phyloP scores from a whole-genome alignment of 176 grass and related monocot species.

The Musa schizocarpa region DNA sequence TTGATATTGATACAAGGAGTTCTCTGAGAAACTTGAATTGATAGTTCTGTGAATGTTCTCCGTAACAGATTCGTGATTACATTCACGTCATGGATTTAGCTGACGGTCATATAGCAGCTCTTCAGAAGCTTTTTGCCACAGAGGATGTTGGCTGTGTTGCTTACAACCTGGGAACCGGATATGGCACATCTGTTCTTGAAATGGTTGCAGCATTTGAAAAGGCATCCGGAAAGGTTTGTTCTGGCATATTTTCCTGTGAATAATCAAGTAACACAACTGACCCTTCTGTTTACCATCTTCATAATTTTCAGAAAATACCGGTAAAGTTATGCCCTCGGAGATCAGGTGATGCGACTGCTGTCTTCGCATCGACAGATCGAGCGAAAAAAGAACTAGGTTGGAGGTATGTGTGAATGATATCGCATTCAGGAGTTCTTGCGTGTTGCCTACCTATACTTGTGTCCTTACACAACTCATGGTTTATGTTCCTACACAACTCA shows the following conservation, averaged over 20 bases:
- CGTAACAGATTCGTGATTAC: conserved; percentile 66
- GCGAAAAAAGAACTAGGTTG: conserved; percentile 63
- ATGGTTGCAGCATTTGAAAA: conserved; percentile 77
- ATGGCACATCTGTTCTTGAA: conserved; percentile 80
- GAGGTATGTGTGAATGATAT: conserved; percentile 37
- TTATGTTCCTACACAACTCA: no score
- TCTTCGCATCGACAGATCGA: conserved; percentile 74
- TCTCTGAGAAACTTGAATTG: neutral
- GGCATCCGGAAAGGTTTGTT: conserved; percentile 66
- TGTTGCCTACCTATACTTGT: no score
- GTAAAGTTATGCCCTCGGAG: conserved; percentile 68
- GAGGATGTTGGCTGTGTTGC: conserved; percentile 65
- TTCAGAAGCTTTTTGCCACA: conserved; percentile 58
- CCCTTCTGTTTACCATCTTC: neutral
- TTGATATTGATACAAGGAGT: no score
- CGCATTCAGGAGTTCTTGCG: no score
- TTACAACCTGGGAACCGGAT: conserved; percentile 76
- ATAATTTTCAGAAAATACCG: conserved; percentile 50
- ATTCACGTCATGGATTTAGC: conserved; percentile 95
- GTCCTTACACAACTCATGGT: no score
- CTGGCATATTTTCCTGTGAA: neutral
- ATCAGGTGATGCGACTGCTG: conserved; percentile 63
- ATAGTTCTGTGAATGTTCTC: neutral
- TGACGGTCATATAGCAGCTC: conserved; percentile 77
- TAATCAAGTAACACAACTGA: neutral